These are phyloP conservation scores for Pseudomicrostroma phylloplanum DNA, from an alignment of 1,284 basidiomycete species.

Conservation along the genomic window DNA sequence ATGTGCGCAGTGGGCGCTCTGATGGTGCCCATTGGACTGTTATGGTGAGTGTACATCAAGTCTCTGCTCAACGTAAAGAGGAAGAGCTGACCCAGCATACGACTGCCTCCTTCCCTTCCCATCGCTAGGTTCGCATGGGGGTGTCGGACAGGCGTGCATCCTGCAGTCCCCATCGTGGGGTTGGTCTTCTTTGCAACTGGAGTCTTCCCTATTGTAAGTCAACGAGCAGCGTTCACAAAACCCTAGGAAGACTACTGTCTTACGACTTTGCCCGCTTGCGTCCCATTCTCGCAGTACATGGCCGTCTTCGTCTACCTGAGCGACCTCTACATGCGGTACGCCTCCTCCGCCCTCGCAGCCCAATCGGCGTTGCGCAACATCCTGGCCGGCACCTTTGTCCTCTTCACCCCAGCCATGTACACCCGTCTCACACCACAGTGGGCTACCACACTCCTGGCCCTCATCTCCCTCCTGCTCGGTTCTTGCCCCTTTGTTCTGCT, in stretches of 20 bases:
- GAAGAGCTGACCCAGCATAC: background rate
- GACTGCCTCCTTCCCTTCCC: background rate
- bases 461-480: constrained; percentile 33
- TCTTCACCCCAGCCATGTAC: constrained; percentile 31
- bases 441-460: constrained; percentile 41
- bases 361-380: constrained; percentile 35
- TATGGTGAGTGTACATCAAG: constrained; percentile 10
- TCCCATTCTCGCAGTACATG: constrained; percentile 11
- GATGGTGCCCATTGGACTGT: constrained; percentile 29
- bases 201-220: constrained; percentile 18
- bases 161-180: constrained; percentile 29
- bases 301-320: constrained; percentile 30
- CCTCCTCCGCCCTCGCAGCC: constrained; percentile 41
- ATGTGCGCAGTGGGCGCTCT: constrained; percentile 28
- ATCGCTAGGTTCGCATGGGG: constrained; percentile 29
- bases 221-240: background rate
- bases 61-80: background rate
- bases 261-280: background rate
- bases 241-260: background rate
- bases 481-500: constrained; percentile 42
- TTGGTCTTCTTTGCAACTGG: constrained; percentile 25
- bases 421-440: constrained; percentile 30
- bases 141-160: constrained; percentile 16
- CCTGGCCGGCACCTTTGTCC: constrained; percentile 28
- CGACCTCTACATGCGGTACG: constrained; percentile 42